Evolutionary conservation across 78 protist species (phyloP), one percentile per base, ranked within the genome.

Genomic region (Cavenderia fasciculata): DNA sequence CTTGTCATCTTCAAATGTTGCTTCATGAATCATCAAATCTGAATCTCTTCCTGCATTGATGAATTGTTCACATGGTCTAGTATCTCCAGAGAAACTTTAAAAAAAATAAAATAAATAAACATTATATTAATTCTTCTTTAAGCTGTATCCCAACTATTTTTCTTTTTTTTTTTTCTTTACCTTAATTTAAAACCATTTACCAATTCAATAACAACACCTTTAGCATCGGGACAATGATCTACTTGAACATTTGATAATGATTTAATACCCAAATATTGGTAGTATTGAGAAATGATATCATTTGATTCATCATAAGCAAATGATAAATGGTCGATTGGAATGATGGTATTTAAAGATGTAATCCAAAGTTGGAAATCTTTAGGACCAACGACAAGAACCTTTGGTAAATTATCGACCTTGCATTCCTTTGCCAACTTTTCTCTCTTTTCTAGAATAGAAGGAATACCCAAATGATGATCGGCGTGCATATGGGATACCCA

Each of bases 401-500:
- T 23, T 36, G 62, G 23, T 21, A 72, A 2, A 47, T 47, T 49
- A 5, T 47, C 23, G 51, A 21, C 57, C 62, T 59, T n/a, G 34
- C 3, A 2, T 12, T 46, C 57, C 34, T 49, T 29, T 43, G 14
- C 1, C 49, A 23, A 34, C 18, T 68, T 34, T 0, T 6, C 7
- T 23, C 59, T 33, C 29, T 57, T 56, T 18, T 56, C 43, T 2
- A 82, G 0, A 18, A 82, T 23, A 7, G 47, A n/a, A 19, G 70
- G 59, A 8, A 52, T 21, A 12, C 99, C 99, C 8, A 98, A 77
- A 72, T 97, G 97, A 78, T 98, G 99, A 92, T 98, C 99, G 7
- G 99, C 99, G 63, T 98, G 99, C 69, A 94, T 63, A 95, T 98
- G 99, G 18, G 98, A 97, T 29, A 98, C 44, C 94, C 89, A 97